Evolutionary conservation across 345 rosid genomes (phyloP), one percentile per base, ranked within the genome.

Genomic region (Clausena lansium): DNA sequence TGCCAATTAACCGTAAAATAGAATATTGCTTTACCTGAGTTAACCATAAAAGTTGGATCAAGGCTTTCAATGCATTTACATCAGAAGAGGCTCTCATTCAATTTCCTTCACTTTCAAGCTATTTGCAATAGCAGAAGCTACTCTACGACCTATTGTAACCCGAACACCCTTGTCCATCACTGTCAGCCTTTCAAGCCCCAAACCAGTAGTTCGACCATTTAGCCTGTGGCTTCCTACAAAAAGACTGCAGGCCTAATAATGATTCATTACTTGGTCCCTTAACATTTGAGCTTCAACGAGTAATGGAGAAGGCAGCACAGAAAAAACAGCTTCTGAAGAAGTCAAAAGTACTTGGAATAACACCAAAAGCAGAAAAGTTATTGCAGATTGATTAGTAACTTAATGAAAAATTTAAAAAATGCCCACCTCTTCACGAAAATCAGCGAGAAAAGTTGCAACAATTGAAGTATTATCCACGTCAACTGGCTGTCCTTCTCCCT

Each of bases 141-240:
- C 84, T 84, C 94, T 92, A 75, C 90, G 89, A 55, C 96, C 94
- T 54, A 90, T 83, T 68, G 94, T 85, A 75, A 95, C 91, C 81
- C 99, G 98, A 83, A 92, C 97, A 64, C 94, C 94, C 82, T 98
- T 90, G 86, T 93, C 97, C 94, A 92, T 93, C 70, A 90, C 97
- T 1, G 94, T 86, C 83, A 85, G 91, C 85, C 97, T 87, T 74
- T 92, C 93, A 86, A 92, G 89, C 68, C 97, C 99, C 87, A 95
- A 85, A 76, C 93, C 97, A 90, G 85, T 93, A 85, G 97, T 91
- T 32, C 94, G 89, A 86, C 85, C 86, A 77, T 80, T 85, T 81
- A 93, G 79, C 79, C 98, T 84, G 80, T 91, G 98, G 86, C 89
- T 86, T 86, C 90, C 79, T 74, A 94, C 97, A 86, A 95, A 91